A percentile compares a stretch with the other conserved stretches of the same genome.
phyloP scores from a whole-genome alignment of 1,284 basidiomycete genomes.

The Ustilago cynodontis region DNA sequence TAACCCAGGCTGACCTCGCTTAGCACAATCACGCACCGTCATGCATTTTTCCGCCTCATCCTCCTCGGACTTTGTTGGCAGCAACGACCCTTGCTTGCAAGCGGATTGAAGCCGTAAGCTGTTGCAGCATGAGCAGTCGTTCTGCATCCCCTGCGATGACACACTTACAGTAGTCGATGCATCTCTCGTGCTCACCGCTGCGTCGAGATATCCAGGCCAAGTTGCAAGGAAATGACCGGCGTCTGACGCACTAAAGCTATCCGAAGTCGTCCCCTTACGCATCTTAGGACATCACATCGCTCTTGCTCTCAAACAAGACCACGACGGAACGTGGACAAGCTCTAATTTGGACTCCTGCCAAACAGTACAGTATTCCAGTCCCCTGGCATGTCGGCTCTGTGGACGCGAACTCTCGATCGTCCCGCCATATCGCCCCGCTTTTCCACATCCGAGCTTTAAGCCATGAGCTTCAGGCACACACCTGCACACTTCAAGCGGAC shows the following conservation, averaged over 20 bases:
- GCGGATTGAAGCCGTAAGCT: no score
- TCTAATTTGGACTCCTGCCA: neutral
- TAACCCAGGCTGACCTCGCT: no score
- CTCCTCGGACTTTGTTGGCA: neutral
- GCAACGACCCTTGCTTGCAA: no score
- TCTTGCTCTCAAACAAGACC: neutral
- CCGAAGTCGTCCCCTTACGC: neutral
- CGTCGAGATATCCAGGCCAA: neutral
- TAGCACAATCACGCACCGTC: neutral
- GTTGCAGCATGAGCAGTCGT: neutral
- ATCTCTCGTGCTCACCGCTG: neutral
- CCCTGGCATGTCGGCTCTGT: conserved; percentile 1
- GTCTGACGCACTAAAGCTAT: neutral
- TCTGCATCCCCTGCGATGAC: neutral
- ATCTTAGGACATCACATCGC: neutral
- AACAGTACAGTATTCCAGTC: neutral
- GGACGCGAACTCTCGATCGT: conserved; percentile 3
- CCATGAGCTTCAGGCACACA: neutral
- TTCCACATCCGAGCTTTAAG: neutral
- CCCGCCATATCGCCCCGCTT: conserved; percentile 3
- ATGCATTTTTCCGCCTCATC: neutral
- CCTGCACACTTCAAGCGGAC: neutral
- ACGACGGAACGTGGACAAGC: neutral
- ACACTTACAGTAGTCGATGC: neutral
- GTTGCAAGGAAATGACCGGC: neutral